phyloP scores from a whole-genome alignment of 345 rosid species.

The Arabidopsis thaliana region TAIR10.1 NC_003076.8:4444001-4444500 shows the following conservation, averaged over 20 bases:
- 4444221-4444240: slow-evolving; percentile 84
- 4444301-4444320: slow-evolving; percentile 49
- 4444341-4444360: not conserved
- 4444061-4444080: slow-evolving; percentile 84
- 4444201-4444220: slow-evolving; percentile 81
- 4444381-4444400: slow-evolving; percentile 95
- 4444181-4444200: slow-evolving; percentile 93
- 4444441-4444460: slow-evolving; percentile 80
- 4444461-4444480: slow-evolving; percentile 67
- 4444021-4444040: not conserved
- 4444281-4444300: slow-evolving; percentile 89
- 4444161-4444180: slow-evolving; percentile 92
- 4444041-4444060: not conserved
- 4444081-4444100: slow-evolving; percentile 92
- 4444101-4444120: slow-evolving; percentile 91
- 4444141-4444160: slow-evolving; percentile 72
- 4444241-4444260: slow-evolving; percentile 70
- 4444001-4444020: slow-evolving; percentile 3
- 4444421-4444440: slow-evolving; percentile 93
- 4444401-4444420: slow-evolving; percentile 96
- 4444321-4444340: not conserved
- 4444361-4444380: slow-evolving; percentile 11
- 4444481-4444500: slow-evolving; percentile 58
- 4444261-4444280: slow-evolving; percentile 76
- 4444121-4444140: slow-evolving; percentile 67